Evolutionary conservation across 2,329 filamentous ascomycete species (phyloP), one percentile per base, ranked within the genome.

Genomic region (Nemania bipapillata): DNA sequence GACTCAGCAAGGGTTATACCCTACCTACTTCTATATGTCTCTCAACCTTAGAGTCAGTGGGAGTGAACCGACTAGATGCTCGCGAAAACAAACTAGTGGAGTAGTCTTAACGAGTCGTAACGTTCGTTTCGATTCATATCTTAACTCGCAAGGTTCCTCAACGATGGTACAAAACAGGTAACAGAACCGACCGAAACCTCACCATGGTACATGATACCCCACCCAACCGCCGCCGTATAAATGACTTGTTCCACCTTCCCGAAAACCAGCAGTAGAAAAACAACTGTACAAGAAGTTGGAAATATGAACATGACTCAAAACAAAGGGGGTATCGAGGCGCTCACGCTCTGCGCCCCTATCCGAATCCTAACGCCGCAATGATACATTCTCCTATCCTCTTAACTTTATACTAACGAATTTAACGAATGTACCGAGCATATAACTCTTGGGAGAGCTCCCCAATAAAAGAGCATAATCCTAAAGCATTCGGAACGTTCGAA

Each of bases 311-410:
- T 20, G 17, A 55, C 42, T 35, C 6, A 40, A 60, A 66, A 59
- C 37, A 55, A 63, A 52, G 40, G 42, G 58, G 62, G 63, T 66
- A 66, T 70, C 50, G 53, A 64, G 64, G 49, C 58, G 47, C 53
- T 35, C 35, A 50, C 56, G 55, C 55, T 60, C 60, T 61, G 53
- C 56, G 47, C 50, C 54, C 56, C 56, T 52, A 17, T 47, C 64
- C 54, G 42, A 58, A 50, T 35, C 52, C 35, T 22, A 65, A 68
- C 65, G 57, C 64, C 68, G 22, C 26, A 54, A 58, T 22, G 47
- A 53, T 32, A 32, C 42, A 64, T 22, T 56, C 59, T 12, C 56
- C 40, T 45, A 45, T n/a, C 40, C n/a, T 11, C 54, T 32, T 1
- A 60, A 40, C 55, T 8, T 20, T n/a, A 55, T 32, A 24, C 26